Percentiles rank a stretch among this genome's conserved stretches.
phyloP scores from a whole-genome alignment of 2,329 filamentous ascomycete genomes.

The Fusarium algeriense region DNA sequence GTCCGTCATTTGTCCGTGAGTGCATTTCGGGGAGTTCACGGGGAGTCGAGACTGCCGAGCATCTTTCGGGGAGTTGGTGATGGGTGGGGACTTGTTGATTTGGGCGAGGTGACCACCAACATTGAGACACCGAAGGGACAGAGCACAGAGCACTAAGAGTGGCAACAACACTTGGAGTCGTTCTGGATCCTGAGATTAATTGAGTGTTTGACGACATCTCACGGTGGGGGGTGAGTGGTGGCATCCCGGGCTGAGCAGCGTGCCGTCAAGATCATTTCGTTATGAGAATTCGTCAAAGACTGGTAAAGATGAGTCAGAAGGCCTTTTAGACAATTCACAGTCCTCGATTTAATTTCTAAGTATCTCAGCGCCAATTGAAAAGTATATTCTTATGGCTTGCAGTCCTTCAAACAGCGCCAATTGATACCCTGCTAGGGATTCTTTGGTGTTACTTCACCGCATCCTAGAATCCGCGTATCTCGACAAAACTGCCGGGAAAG shows the following conservation, averaged over 20 bases:
- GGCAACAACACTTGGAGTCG: background rate
- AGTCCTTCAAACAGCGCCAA: too few relatives aligned
- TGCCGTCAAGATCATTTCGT: background rate
- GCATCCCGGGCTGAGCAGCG: background rate
- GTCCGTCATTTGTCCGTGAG: conserved; percentile 23
- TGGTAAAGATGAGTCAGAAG: background rate
- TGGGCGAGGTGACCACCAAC: background rate
- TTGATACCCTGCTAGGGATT: too few relatives aligned
- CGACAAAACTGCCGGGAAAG: too few relatives aligned
- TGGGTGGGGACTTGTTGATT: conserved; percentile 3
- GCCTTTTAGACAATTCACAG: background rate
- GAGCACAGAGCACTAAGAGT: background rate
- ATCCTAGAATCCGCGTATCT: too few relatives aligned
- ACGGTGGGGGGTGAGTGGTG: background rate
- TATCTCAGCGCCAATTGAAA: too few relatives aligned
- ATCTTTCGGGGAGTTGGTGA: conserved; percentile 30
- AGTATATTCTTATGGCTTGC: too few relatives aligned
- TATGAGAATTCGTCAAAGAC: background rate
- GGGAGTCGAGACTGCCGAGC: conserved; percentile 7
- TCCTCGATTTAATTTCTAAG: too few relatives aligned
- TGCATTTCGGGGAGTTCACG: conserved; percentile 33
- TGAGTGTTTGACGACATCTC: background rate
- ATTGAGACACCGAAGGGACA: background rate
- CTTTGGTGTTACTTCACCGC: too few relatives aligned
- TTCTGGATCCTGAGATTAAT: background rate